Base-by-base conservation (phyloP, 139 green algal genomes). In the Chlamydomonas sp. region DNA sequence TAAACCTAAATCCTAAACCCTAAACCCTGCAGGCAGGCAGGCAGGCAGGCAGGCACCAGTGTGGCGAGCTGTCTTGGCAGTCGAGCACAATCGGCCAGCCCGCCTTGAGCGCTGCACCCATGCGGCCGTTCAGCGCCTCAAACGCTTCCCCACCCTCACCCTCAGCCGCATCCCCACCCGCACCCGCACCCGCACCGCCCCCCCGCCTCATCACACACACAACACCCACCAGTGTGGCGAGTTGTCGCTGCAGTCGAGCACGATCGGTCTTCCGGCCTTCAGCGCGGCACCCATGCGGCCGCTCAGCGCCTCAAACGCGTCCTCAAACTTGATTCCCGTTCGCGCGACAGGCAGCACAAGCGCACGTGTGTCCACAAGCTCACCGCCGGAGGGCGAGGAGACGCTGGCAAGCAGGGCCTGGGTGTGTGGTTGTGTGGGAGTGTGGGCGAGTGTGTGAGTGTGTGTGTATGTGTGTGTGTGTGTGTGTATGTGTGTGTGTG, bases 371-470 rank as follows among this genome's bases (percentile, higher is more conserved):
- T 61, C 50, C 13, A 61, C 50, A 5, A 61, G 50, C 50, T 61
- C 16, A 10, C 22, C 50, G 31, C 50, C 50, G 5, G 22, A 20
- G 5, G 50, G 50, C 50, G 10, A n/a, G 50, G 50, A 61, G 50
- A 49, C 33, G 6, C 60, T 36, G 60, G 60, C 24, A 16, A 57
- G 33, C 28, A 48, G 66, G 36, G 50, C 37, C n/a, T 73, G 54
- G 3, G 26, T 59, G 4, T 59, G 24, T 59, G 39, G 24, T n/a
- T 62, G 4, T 59, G 35, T 63, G 29, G 61, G 28, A 48, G 48
- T 63, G 65, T 71, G 30, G 47, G 65, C 47, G 30, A 28, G 26
- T 71, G 48, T 47, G 65, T 63, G 48, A 48, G 47, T 71, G 29
- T 63, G 65, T 63, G 48, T 47, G 48, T 63, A 37, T 71, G 61